phyloP scores from a whole-genome alignment of 2,329 filamentous ascomycete genomes.

The Teratosphaeria destructans region DNA sequence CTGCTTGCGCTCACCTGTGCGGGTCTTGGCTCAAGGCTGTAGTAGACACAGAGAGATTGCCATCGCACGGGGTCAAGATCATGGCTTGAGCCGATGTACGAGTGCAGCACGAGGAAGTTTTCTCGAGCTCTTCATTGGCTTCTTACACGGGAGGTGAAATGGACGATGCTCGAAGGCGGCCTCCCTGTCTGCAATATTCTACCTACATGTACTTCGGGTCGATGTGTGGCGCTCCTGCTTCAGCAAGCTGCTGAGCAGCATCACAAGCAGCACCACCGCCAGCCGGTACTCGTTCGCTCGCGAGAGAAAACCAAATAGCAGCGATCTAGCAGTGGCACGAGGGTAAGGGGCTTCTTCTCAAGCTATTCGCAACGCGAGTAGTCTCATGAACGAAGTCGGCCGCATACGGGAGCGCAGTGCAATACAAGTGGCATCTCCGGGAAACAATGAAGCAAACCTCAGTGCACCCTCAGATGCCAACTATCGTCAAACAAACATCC shows the following conservation, averaged over 20 bases:
- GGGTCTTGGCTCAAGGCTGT: too few relatives aligned
- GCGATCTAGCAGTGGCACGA: not conserved
- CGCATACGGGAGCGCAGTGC: not conserved
- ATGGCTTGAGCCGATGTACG: too few relatives aligned
- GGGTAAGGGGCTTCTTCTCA: not conserved
- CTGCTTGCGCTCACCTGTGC: not conserved
- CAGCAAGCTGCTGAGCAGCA: not conserved
- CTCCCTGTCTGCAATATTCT: too few relatives aligned
- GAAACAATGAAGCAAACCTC: not conserved
- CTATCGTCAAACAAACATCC: not conserved
- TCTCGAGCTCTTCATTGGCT: too few relatives aligned
- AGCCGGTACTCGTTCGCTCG: not conserved
- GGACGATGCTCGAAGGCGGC: too few relatives aligned
- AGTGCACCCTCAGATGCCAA: not conserved
- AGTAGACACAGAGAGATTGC: too few relatives aligned
- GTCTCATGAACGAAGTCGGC: not conserved
- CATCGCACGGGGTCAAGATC: too few relatives aligned
- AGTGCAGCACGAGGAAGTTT: too few relatives aligned
- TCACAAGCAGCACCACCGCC: not conserved
- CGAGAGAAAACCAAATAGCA: not conserved
- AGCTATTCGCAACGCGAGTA: not conserved
- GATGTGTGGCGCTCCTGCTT: not conserved
- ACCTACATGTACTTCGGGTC: not conserved
- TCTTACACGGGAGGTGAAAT: too few relatives aligned
- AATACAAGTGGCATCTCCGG: not conserved